A percentile compares a stretch with the other conserved stretches of the same genome.
These are phyloP conservation scores for Carex kokanica DNA, from an alignment of 176 grass and related monocot genomes.

Conservation along the genomic window DNA sequence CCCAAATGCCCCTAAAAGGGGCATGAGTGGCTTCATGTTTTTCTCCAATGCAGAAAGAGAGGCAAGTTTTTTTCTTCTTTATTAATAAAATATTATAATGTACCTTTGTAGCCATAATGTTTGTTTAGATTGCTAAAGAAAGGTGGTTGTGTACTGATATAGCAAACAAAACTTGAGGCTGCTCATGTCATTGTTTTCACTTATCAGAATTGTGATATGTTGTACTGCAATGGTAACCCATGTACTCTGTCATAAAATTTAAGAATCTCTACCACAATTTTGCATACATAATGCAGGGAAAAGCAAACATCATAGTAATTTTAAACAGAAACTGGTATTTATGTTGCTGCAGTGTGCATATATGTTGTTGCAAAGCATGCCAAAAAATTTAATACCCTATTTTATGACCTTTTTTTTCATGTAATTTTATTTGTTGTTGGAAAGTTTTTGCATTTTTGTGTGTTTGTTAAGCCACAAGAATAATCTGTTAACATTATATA, in stretches of 20 bases:
- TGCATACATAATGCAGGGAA: not conserved
- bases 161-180: not conserved
- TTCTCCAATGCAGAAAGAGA: conserved; percentile 92
- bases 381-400: not conserved
- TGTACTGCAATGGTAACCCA: not conserved
- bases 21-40: conserved; percentile 93
- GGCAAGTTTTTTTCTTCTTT: conserved; percentile 39
- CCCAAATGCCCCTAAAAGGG: conserved; percentile 93
- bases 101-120: not conserved
- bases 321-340: not conserved
- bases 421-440: not conserved
- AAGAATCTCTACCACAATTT: not conserved
- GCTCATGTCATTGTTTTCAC: not conserved
- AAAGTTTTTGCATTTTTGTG: conserved; percentile 9
- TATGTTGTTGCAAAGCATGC: not conserved
- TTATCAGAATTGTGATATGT: not conserved
- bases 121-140: not conserved
- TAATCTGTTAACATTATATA: conserved; percentile 16
- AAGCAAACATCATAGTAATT: not conserved
- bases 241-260: not conserved
- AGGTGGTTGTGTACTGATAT: not conserved
- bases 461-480: not conserved
- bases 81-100: not conserved
- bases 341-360: not conserved
- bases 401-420: not conserved